Base-by-base conservation (phyloP, 2,329 filamentous ascomycete species). In the Botrytis sinoallii region DNA sequence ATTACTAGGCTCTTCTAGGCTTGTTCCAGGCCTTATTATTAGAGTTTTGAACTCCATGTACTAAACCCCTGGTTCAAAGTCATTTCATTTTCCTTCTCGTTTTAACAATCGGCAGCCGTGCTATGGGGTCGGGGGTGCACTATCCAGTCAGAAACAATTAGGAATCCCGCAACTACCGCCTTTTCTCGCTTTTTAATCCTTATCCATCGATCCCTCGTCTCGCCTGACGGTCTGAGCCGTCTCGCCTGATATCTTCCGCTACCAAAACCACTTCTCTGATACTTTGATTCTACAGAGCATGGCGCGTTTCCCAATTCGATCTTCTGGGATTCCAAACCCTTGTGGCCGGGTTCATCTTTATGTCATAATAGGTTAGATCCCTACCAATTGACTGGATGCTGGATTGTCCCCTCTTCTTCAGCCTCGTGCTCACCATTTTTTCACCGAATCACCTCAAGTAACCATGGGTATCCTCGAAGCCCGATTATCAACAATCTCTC, bases 331-430 rank as follows among this genome's bases (percentile, higher is more conserved):
- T 16, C 52, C 65, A n/a, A 29, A 29, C 35, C 65, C 32, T 29
- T 57, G 35, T 68, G 38, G 65, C 25, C 35, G 46, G 46, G 65
- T 55, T 68, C 46, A 68, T 57, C 35, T 68, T 57, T 14, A 67
- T 38, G 25, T 16, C 25, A 40, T 55, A 22, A 25, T 22, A 55
- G 46, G 46, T 64, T 64, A 67, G 65, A 29, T 14, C 67, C 42
- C n/a, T 59, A 44, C 48, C 67, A 59, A 35, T 32, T 20, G 67
- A 59, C 52, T 60, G 67, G 52, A 12, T 70, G 38, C 20, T 20
- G 67, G 52, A 70, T n/a, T 60, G 29, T 60, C 52, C 52, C 44
- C 55, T 57, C 67, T 44, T 70, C 38, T 60, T 60, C 67, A 70
- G 67, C 67, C 67, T 70, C 67, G 55, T 60, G 38, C 59, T 25